Evolutionary conservation across 495 filamentous ascomycete genomes (phyloP), one percentile per base, ranked within the genome.

Genomic region (Penicillium bovifimosum): DNA sequence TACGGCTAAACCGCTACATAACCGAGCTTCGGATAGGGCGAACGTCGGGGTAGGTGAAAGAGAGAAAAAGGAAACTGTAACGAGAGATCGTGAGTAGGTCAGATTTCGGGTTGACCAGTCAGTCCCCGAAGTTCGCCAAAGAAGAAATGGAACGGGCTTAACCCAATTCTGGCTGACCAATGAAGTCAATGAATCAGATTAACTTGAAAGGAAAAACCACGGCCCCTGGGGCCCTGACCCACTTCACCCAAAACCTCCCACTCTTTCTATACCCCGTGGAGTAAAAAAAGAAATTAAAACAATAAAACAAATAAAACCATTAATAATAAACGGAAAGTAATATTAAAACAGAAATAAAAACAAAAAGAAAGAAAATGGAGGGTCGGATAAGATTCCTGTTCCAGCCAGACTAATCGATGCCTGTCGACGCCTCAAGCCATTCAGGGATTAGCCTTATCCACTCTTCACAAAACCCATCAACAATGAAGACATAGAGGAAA

Each of bases 161-260:
- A 24, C 5, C 13, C 14, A 34, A 34, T 46, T 26, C 32, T 14
- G n/a, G 28, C 8, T 11, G 26, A 28, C 10, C 9, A 43, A 43
- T 43, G 6, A 14, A 24, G 20, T 24, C n/a, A 6, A 14, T 1
- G 34, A 16, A 16, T 36, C 1, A 11, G 5, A 5, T 6, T 36
- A 5, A 36, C 14, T 14, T 5, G 34, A 3, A 16, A 44, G 8
- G 5, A 6, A 47, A 16, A 39, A 17, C n/a, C 5, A 18, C 33
- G 28, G 17, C 46, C 46, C 46, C 46, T 48, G 46, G 28, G 17
- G 33, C 46, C 46, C 46, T 48, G 46, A 38, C 46, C 46, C 46
- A 47, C 45, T 27, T 47, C 24, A n/a, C 44, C 45, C 33, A 14
- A 29, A 36, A 28, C 38, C 27, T 48, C 46, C 20, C 4, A 24